phyloP scores from a whole-genome alignment of 2,329 filamentous ascomycete genomes.

The Colletotrichum destructivum region DNA sequence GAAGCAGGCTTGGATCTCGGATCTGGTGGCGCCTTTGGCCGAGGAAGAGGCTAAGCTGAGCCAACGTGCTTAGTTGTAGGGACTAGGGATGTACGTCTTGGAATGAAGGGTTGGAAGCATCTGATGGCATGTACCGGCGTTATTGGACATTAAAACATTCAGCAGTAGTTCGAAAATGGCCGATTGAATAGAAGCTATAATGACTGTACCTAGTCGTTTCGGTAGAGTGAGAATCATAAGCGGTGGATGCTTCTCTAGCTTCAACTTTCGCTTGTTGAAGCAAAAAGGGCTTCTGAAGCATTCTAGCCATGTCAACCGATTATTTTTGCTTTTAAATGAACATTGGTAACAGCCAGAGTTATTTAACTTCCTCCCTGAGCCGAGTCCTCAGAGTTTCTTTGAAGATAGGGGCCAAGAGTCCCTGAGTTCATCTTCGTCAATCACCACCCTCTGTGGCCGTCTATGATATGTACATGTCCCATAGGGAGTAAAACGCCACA shows the following conservation, averaged over 20 bases:
- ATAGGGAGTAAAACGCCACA: too few species aligned
- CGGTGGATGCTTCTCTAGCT: not conserved
- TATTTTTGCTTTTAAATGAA: too few species aligned
- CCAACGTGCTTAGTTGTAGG: not conserved
- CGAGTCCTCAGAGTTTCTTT: too few species aligned
- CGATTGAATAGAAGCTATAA: not conserved
- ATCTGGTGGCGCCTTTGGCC: constrained; percentile 34
- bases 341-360: too few species aligned
- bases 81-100: not conserved
- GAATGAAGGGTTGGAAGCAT: not conserved
- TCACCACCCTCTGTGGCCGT: too few species aligned
- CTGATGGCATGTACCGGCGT: not conserved
- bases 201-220: too few species aligned
- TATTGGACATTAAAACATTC: not conserved
- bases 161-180: too few species aligned
- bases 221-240: not conserved
- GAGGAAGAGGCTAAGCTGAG: constrained; percentile 42
- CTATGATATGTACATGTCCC: too few species aligned
- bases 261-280: not conserved
- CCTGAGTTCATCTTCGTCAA: too few species aligned
- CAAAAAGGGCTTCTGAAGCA: not conserved
- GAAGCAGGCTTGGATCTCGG: constrained; percentile 53
- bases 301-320: not conserved
- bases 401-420: too few species aligned
- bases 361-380: too few species aligned